Evolutionary conservation across 345 rosid species (phyloP), one percentile per base, ranked within the genome.

Genomic region (Populus euphratica): DNA sequence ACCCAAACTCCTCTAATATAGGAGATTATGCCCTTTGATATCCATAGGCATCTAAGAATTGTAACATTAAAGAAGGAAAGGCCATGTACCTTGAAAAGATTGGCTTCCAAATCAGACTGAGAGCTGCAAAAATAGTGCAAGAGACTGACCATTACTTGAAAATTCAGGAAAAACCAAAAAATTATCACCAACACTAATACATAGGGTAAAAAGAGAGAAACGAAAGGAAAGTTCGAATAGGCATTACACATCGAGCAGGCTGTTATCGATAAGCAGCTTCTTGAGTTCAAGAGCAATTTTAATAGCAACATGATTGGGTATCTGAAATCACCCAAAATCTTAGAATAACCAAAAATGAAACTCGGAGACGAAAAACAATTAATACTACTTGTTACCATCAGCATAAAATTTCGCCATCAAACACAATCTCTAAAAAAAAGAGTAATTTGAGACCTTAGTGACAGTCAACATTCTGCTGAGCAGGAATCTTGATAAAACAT

Each of bases 391-490:
- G 47, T 43, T 43, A 43, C 14, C 47, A 43, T 43, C 47, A 43
- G 47, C 47, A 43, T 43, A 43, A 43, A 43, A 43, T 43, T 43
- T 13, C 14, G 47, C 2, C 47, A 43, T 43, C 47, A 43, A 43
- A 43, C 47, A 10, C 47, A 43, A 43, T 2, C 47, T 43, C 47
- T 43, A 43, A 1, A 43, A 43, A 43, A 10, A 43, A 43, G 12
- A 43, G 29, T 59, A 59, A 23, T n/a, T 21, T 35, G 71, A 75
- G 41, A 94, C 99, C 98, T 96, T 96, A 52, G 99, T 96, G 27
- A 96, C 99, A 21, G 99, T 96, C 78, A 96, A 79, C 97, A 89
- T 96, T 86, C 99, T 92, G 80, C 97, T 91, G 50, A 96, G 93
- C 73, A 96, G 87, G 79, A 96, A 96, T 31, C 99, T 90, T 84